A percentile compares a stretch with the other conserved stretches of the same genome.
These are phyloP conservation scores for Nakazawaea ernobii DNA, from an alignment of 805 yeast genomes.

Conservation along the genomic window DNA sequence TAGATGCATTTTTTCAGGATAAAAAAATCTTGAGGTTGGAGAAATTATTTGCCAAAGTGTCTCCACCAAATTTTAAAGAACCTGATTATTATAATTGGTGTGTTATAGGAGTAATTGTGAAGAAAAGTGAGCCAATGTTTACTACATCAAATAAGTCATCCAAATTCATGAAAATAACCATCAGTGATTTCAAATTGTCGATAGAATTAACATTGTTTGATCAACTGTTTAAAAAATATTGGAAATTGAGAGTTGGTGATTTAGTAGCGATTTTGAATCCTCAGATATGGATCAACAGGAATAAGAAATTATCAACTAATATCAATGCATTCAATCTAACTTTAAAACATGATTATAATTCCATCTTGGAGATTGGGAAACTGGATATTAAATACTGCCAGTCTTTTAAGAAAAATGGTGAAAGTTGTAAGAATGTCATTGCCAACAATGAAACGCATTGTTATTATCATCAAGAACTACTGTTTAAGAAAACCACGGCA, in stretches of 20 bases:
- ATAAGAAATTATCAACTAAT: conserved; percentile 19
- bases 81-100: conserved; percentile 77
- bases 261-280: conserved; percentile 76
- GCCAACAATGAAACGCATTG: conserved; percentile 55
- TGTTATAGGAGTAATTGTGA: conserved; percentile 62
- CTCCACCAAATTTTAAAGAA: conserved; percentile 62
- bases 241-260: conserved; percentile 73
- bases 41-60: conserved; percentile 57
- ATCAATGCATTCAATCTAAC: conserved; percentile 44
- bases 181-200: conserved; percentile 64
- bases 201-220: conserved; percentile 63
- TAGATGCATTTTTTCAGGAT: conserved; percentile 36
- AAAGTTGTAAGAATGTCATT: conserved; percentile 55
- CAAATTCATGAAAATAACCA: conserved; percentile 53
- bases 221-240: conserved; percentile 60
- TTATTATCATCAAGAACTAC: conserved; percentile 62
- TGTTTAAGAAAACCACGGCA: conserved; percentile 45
- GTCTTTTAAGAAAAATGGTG: conserved; percentile 37
- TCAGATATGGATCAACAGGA: conserved; percentile 32
- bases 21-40: conserved; percentile 53
- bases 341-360: conserved; percentile 42
- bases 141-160: conserved; percentile 31
- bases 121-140: conserved; percentile 47
- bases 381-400: conserved; percentile 66
- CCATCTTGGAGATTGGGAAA: conserved; percentile 72